These are phyloP conservation scores for Parachlorella kessleri DNA, from an alignment of 139 green algal genomes.

Conservation along the genomic window DNA sequence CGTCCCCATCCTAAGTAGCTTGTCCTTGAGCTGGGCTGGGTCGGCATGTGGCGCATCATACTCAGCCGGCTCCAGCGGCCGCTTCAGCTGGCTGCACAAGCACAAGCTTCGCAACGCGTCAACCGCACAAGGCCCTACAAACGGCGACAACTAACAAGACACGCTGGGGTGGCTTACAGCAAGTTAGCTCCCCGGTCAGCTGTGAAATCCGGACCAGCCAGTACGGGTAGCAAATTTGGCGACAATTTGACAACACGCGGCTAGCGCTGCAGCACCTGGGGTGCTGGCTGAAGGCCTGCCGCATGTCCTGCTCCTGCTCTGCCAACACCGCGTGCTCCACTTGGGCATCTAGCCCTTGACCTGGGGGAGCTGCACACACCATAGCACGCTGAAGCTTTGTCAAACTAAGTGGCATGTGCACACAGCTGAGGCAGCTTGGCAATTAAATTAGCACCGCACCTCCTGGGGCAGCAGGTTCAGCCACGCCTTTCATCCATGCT, in stretches of 20 bases:
- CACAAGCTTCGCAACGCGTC: neutral
- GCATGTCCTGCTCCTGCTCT: constrained; percentile 8
- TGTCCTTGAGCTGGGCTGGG: neutral
- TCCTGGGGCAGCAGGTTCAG: constrained; percentile 1
- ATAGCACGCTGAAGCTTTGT: too few relatives aligned
- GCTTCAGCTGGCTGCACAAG: constrained; percentile 13
- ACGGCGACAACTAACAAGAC: too few relatives aligned
- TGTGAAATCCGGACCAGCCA: too few relatives aligned
- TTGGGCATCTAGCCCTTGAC: neutral
- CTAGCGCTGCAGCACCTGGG: neutral
- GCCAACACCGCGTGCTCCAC: constrained; percentile 23
- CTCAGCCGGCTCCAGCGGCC: neutral
- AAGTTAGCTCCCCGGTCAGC: too few relatives aligned
- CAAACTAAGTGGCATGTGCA: neutral
- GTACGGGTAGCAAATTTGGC: too few relatives aligned
- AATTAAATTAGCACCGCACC: constrained; percentile 9
- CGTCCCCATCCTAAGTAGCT: constrained; percentile 14
- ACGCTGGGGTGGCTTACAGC: too few relatives aligned
- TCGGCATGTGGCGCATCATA: neutral
- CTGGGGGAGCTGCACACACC: neutral
- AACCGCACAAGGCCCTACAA: neutral
- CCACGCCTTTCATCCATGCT: constrained; percentile 23
- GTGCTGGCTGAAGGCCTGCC: neutral
- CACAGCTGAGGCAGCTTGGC: neutral
- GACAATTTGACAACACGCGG: too few relatives aligned